Evolutionary conservation across 139 green algal species (phyloP).

Genomic region (Chlamydomonas incerta): DNA sequence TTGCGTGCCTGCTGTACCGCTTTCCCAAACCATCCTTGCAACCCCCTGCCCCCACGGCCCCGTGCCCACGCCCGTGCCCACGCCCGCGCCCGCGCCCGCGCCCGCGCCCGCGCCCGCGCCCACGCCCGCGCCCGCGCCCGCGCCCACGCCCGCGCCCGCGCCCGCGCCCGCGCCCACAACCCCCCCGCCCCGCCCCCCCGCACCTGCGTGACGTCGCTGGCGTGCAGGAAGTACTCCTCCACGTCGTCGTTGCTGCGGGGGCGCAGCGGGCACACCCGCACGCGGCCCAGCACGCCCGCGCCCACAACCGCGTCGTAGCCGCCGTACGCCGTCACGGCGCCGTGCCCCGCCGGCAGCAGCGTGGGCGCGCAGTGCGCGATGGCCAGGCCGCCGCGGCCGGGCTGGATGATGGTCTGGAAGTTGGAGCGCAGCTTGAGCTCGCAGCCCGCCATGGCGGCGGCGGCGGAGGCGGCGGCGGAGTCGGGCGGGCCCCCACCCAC

Average conservation of each 20-base stretch:
- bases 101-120: too few relatives aligned
- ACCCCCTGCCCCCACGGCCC: too few relatives aligned
- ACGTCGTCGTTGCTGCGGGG: constrained; percentile 19
- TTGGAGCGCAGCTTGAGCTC: constrained; percentile 17
- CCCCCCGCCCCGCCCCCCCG: neutral
- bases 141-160: too few relatives aligned
- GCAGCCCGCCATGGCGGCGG: neutral
- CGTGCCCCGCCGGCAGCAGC: too few relatives aligned
- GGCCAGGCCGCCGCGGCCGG: constrained; percentile 32
- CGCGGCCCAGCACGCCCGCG: constrained; percentile 18
- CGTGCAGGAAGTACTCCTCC: constrained; percentile 48
- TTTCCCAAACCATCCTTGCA: too few relatives aligned
- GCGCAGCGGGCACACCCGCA: constrained; percentile 28
- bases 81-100: too few relatives aligned
- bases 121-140: too few relatives aligned
- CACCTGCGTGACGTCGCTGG: constrained; percentile 43
- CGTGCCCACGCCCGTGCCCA: too few relatives aligned
- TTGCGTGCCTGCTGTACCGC: too few relatives aligned
- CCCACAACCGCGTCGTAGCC: constrained; percentile 33
- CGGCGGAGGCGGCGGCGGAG: neutral
- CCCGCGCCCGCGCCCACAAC: too few relatives aligned
- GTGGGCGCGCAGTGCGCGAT: constrained; percentile 2
- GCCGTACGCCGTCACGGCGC: neutral
- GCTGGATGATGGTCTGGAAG: constrained; percentile 40
- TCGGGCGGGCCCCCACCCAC: neutral